Percentiles rank a stretch among this genome's conserved stretches.
These are phyloP conservation scores for Cyclotella kingstonii DNA, from an alignment of 108 stramenopile genomes.

Conservation along the genomic window DNA sequence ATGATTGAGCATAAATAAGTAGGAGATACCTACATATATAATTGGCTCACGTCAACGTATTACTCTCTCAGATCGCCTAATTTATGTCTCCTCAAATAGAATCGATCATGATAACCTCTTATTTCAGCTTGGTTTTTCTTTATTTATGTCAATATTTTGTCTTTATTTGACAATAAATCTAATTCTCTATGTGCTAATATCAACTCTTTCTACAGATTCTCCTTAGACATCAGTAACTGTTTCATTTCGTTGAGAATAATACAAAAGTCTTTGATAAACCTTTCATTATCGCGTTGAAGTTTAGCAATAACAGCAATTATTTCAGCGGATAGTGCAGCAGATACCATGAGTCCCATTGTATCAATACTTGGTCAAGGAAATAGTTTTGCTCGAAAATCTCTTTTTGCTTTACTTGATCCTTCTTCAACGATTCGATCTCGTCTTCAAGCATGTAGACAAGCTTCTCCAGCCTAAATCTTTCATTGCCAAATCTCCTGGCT, in stretches of 20 bases:
- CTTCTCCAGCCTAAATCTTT: constrained; percentile 11
- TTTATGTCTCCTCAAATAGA: too few relatives aligned
- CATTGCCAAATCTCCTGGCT: constrained; percentile 9
- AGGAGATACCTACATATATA: too few relatives aligned
- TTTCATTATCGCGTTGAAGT: constrained; percentile 17
- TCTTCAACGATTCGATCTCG: constrained; percentile 19
- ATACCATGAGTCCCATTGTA: constrained; percentile 5
- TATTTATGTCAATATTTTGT: constrained; percentile 15
- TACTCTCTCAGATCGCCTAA: too few relatives aligned
- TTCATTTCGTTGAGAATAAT: constrained; percentile 16
- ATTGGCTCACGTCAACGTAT: too few relatives aligned
- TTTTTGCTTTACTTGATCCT: constrained; percentile 2
- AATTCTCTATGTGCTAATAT: constrained; percentile 8
- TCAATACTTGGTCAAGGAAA: constrained; percentile 20
- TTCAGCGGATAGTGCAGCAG: constrained; percentile 17
- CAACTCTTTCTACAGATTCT: constrained; percentile 19
- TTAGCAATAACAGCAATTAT: constrained; percentile 11
- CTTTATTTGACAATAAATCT: constrained; percentile 5
- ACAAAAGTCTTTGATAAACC: constrained; percentile 9
- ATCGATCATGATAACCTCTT: too few relatives aligned
- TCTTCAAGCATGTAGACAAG: constrained; percentile 27
- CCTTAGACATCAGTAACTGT: constrained; percentile 13
- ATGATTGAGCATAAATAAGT: too few relatives aligned
- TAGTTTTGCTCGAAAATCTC: constrained; percentile 10
- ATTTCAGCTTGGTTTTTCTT: neutral